Percentiles rank a stretch among this genome's conserved stretches.
phyloP scores from a whole-genome alignment of 441 rosid genomes.

The Raphanus hybrid region DNA sequence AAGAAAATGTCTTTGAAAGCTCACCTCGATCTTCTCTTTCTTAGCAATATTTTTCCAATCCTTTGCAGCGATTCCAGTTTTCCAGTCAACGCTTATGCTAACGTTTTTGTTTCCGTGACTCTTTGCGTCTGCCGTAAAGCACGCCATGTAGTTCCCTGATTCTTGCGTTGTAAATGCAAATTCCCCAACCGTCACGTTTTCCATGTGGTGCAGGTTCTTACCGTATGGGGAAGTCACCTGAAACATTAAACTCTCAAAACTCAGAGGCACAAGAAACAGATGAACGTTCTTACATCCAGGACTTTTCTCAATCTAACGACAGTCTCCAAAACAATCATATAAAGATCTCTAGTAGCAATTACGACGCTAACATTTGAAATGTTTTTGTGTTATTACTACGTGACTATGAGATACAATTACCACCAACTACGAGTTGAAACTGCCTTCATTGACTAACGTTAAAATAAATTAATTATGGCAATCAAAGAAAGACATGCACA shows the following conservation, averaged over 20 bases:
- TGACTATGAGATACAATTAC: neutral
- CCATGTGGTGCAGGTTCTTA: constrained; percentile 64
- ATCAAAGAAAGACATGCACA: constrained; percentile 17
- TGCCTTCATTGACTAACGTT: neutral
- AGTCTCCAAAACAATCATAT: neutral
- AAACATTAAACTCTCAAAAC: constrained; percentile 4
- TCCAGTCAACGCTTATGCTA: constrained; percentile 88
- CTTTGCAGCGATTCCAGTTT: constrained; percentile 89
- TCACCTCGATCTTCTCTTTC: constrained; percentile 90
- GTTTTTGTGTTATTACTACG: neutral
- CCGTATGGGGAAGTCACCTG: constrained; percentile 94
- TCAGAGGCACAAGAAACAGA: neutral
- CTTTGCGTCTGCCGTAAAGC: constrained; percentile 70
- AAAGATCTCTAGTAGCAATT: neutral
- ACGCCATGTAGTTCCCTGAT: constrained; percentile 84
- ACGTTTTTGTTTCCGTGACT: constrained; percentile 53
- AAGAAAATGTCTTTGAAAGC: constrained; percentile 1
- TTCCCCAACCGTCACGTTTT: constrained; percentile 78
- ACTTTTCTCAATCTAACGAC: too few relatives aligned
- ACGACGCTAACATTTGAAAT: neutral
- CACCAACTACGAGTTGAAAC: neutral
- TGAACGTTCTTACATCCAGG: too few relatives aligned
- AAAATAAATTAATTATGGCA: neutral
- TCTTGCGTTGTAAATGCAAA: constrained; percentile 93
- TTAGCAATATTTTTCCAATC: constrained; percentile 94